A percentile compares a stretch with the other conserved stretches of the same genome.
phyloP scores from a whole-genome alignment of 2,329 filamentous ascomycete genomes.

The Colletotrichum sp. region DNA sequence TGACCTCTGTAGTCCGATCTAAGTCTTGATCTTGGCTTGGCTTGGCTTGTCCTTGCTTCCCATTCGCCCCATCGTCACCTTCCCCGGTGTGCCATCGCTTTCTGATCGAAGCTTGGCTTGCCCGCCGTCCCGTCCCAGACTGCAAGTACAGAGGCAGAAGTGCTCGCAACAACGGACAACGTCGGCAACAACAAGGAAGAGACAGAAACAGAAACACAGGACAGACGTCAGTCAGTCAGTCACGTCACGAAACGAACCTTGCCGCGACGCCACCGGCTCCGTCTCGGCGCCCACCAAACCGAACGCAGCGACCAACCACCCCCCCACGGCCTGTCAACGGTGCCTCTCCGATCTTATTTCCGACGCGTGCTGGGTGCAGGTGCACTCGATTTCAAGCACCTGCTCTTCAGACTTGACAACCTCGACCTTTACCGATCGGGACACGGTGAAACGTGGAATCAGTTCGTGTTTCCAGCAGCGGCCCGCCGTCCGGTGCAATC shows the following conservation, averaged over 20 bases:
- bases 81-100: not conserved
- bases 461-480: not conserved
- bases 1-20: not conserved
- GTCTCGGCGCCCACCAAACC: conserved; percentile 10
- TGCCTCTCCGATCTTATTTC: not conserved
- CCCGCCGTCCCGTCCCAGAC: not conserved
- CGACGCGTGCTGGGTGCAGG: not conserved
- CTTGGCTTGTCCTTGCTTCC: not conserved
- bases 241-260: conserved; percentile 16
- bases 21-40: not conserved
- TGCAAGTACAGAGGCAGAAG: not conserved
- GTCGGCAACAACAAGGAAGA: not conserved
- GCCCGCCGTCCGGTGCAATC: not conserved
- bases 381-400: not conserved
- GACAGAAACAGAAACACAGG: not conserved
- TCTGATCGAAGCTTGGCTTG: not conserved
- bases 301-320: not conserved
- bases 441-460: not conserved
- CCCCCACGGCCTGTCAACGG: not conserved
- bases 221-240: not conserved
- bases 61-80: not conserved
- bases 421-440: not conserved
- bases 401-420: not conserved
- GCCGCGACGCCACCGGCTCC: conserved; percentile 10
- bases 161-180: not conserved